A percentile compares a stretch with the other conserved stretches of the same genome.
Evolutionary conservation across 257 asterid species (phyloP).

Genomic region (Prunella vulgaris): DNA sequence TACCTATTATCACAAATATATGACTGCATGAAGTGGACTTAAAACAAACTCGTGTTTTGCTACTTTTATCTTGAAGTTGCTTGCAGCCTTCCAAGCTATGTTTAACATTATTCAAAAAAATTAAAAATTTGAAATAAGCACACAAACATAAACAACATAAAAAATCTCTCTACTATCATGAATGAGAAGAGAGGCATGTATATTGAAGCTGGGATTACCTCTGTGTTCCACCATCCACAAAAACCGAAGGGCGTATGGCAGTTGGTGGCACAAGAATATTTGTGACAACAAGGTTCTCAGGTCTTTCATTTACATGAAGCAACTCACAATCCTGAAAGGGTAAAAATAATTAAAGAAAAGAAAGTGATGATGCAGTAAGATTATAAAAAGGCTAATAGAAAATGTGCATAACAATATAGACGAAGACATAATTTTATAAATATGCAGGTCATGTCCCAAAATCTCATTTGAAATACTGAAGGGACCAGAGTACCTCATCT

Average conservation of each 20-base stretch:
- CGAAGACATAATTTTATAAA: neutral
- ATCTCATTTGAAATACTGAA: conserved; percentile 11
- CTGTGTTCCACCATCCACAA: conserved; percentile 78
- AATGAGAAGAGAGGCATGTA: conserved; percentile 7
- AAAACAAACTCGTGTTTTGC: neutral
- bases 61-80: neutral
- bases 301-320: conserved; percentile 78
- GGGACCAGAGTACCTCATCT: conserved; percentile 55
- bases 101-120: neutral
- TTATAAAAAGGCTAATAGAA: neutral
- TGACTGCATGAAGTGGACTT: neutral
- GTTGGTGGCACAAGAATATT: conserved; percentile 85
- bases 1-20: neutral
- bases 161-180: neutral
- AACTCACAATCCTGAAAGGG: conserved; percentile 73
- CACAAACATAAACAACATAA: neutral
- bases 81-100: neutral
- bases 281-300: conserved; percentile 77
- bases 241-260: conserved; percentile 90
- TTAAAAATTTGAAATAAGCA: neutral
- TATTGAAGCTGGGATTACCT: conserved; percentile 40
- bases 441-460: neutral
- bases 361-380: conserved; percentile 5
- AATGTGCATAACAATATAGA: neutral
- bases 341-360: conserved; percentile 2